Conservation (phyloP, 495 filamentous ascomycete species). For the Aspergillus taichungensis region DNA sequence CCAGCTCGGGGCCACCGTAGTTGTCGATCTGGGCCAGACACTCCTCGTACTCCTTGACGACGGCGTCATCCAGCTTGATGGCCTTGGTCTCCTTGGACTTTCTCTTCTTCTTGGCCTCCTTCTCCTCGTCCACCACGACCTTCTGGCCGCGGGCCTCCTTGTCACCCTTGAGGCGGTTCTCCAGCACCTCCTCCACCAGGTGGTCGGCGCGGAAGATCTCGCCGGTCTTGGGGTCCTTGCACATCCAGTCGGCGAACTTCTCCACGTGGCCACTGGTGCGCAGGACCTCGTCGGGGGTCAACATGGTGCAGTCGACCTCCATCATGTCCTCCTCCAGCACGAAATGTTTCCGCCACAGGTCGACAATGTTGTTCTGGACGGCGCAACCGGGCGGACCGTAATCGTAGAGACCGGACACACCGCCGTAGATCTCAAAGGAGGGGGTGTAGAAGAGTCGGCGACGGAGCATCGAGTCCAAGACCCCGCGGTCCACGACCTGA, state of each 20-base stretch:
- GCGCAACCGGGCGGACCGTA: conserved; percentile 78
- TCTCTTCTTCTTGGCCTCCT: conserved; percentile 59
- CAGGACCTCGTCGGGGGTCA: conserved; percentile 82
- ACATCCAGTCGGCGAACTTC: conserved; percentile 98
- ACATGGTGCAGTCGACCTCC: conserved; percentile 76
- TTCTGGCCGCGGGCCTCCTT: conserved; percentile 68
- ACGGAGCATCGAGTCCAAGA: conserved; percentile 75
- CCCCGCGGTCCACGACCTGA: conserved; percentile 71
- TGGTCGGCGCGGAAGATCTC: conserved; percentile 96
- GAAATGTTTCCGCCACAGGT: conserved; percentile 89
- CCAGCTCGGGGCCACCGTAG: conserved; percentile 56
- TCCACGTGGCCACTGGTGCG: conserved; percentile 97
- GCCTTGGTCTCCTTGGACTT: conserved; percentile 49
- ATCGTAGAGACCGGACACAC: conserved; percentile 77
- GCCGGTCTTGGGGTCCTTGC: conserved; percentile 94
- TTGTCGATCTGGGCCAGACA: conserved; percentile 66
- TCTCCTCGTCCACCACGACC: conserved; percentile 55
- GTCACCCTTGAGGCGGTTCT: conserved; percentile 71
- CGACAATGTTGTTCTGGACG: conserved; percentile 76
- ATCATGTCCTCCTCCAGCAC: conserved; percentile 86
- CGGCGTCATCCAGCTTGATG: conserved; percentile 54
- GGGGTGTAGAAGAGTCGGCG: conserved; percentile 91
- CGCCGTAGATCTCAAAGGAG: conserved; percentile 88
- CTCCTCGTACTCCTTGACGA: conserved; percentile 60
- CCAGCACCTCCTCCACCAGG: conserved; percentile 87